Evolutionary conservation across 257 asterid genomes (phyloP), one percentile per base, ranked within the genome.

Genomic region (Solanum virginianum): DNA sequence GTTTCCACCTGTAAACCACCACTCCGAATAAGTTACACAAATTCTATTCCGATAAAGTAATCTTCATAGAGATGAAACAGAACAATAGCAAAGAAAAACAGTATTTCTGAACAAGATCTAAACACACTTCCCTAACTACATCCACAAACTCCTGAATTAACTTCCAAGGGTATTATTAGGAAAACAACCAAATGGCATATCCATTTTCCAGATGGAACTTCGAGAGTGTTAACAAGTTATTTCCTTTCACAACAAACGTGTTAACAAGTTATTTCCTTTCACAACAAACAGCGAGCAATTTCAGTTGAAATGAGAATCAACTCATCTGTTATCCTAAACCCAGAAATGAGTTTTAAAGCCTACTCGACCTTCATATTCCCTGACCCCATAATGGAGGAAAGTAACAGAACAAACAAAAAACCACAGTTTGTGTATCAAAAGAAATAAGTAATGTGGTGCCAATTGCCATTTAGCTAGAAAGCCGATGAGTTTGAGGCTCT

Each of bases 1-100:
- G 82, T 84, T 87, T 86, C 84, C 83, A 83, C 92, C 97, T 91
- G 90, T 87, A 77, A 82, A 87, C 84, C 20, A 86, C 90, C 91
- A 56, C 81, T 47, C 53, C n/a, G 85, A 84, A 87, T 74, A 66
- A 86, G 86, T 63, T 84, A 86, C 66, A 70, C 56, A 68, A 79
- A 22, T 62, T 62, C 16, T 7, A 22, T 62, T 22, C 69, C 24
- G 69, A 62, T 63, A 63, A 63, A 63, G 70, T 24, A 17, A 18
- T 24, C 70, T 63, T 6, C 41, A 26, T 36, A 0, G 3, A 13
- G 6, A 24, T 63, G 18, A 63, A 26, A 18, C 13, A 63, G 41
- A 63, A 26, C 71, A 63, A 17, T 17, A 18, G 41, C 13, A 63
- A 63, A 2, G 41, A 24, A 63, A 63, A 22, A 24, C 41, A 63